Percentiles rank a stretch among this genome's conserved stretches.
Evolutionary conservation across 2,329 filamentous ascomycete genomes (phyloP).

Genomic region (Fusarium continuum): DNA sequence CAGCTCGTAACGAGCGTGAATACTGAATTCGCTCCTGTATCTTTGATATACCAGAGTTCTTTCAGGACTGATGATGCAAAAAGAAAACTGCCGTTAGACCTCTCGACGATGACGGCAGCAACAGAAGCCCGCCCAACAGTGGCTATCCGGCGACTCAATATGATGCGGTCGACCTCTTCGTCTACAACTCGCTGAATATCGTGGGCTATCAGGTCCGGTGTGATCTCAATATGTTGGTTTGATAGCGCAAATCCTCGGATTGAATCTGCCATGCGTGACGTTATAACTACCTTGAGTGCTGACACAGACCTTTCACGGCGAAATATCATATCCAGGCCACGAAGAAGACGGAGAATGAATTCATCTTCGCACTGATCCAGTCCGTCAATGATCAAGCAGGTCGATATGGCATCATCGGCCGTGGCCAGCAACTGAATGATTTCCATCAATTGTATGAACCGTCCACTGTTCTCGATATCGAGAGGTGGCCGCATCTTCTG

Average conservation of each 20-base stretch:
- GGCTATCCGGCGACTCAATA: constrained; percentile 27
- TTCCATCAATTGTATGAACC: constrained; percentile 34
- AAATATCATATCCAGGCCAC: constrained; percentile 26
- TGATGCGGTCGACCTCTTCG: constrained; percentile 33
- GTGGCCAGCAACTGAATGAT: constrained; percentile 14
- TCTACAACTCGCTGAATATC: constrained; percentile 35
- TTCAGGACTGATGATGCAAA: constrained; percentile 35
- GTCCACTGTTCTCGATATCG: background rate
- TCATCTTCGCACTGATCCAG: constrained; percentile 28
- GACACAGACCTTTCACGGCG: constrained; percentile 11
- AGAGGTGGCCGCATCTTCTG: constrained; percentile 1
- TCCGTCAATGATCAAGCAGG: constrained; percentile 33
- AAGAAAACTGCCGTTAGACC: constrained; percentile 33
- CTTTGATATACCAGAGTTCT: constrained; percentile 34
- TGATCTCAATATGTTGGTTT: constrained; percentile 27
- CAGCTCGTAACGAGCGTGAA: constrained; percentile 34
- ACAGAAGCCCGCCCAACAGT: constrained; percentile 25
- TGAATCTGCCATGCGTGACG: constrained; percentile 26
- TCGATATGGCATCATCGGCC: constrained; percentile 3
- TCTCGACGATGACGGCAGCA: constrained; percentile 33
- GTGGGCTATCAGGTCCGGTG: constrained; percentile 6
- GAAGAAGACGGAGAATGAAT: constrained; percentile 21
- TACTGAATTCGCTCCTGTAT: constrained; percentile 33
- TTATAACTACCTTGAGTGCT: constrained; percentile 13
- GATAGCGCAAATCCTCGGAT: constrained; percentile 29